Conservation (phyloP, 257 asterid genomes). For the Solanum dulcamara region DNA sequence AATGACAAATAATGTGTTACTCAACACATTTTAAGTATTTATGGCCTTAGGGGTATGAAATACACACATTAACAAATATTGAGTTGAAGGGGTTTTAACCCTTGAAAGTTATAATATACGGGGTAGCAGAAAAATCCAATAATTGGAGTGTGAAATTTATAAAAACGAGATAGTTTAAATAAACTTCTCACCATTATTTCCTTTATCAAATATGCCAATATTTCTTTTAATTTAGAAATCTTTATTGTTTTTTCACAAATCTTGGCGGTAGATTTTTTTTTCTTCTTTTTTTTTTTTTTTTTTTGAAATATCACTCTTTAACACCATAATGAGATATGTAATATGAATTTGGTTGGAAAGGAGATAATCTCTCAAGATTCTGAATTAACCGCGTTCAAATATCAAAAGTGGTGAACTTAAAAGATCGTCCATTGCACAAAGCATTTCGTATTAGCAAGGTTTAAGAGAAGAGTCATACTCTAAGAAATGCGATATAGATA, state of each 20-base stretch:
- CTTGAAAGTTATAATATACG: neutral
- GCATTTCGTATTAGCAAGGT: neutral
- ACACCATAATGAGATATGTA: neutral
- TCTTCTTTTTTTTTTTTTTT: neutral
- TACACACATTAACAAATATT: neutral
- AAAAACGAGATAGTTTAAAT: neutral
- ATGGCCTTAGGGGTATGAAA: neutral
- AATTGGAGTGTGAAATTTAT: neutral
- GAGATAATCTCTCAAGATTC: neutral
- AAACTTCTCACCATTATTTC: neutral
- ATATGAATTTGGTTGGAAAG: neutral
- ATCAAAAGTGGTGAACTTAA: neutral
- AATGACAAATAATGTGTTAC: neutral
- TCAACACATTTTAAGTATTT: neutral
- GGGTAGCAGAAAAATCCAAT: neutral
- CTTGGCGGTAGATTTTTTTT: neutral
- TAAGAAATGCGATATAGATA: neutral
- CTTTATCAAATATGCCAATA: neutral
- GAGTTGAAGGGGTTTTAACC: neutral
- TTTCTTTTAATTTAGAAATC: neutral
- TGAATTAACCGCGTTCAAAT: neutral
- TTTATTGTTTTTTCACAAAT: neutral
- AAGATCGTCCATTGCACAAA: no score
- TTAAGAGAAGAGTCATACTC: neutral
- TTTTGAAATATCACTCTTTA: neutral